Base-by-base conservation (phyloP, 106 monocot genomes). In the Posidonia australis region DNA sequence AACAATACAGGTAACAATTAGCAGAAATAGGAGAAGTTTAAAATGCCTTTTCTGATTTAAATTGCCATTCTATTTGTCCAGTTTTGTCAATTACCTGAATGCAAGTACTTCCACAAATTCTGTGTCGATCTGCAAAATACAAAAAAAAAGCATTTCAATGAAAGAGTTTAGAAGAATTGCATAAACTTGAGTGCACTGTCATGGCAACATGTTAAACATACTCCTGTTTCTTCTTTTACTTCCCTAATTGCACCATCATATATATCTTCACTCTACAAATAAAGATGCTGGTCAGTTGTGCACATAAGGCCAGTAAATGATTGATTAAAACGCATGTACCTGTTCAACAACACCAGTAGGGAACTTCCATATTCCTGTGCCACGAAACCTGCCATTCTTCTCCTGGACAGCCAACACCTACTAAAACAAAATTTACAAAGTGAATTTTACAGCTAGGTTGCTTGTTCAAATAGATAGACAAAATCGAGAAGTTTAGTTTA, bases 201-300 rank as follows among this genome's bases (percentile, higher is more conserved):
- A 22, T 21, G 36, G 17, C 12, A 55, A 52, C 28, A 59, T 9
- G 44, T 5, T 46, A 6, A 5, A 74, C 83, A 65, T 89, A 94
- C 89, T 66, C 93, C 93, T 51, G 93, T 94, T 69, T 94, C 93
- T 75, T 94, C 93, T 78, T 94, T 94, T 51, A 94, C 89, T 80
- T 94, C 93, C 63, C 93, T 81, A 61, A 82, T 23, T 16, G 77
- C 89, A 36, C 84, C 93, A 45, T 75, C 65, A 64, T 63, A 73
- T 68, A 94, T 82, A 74, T 94, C 86, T 76, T 94, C 93, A 71
- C 86, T 86, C 93, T 94, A 70, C 44, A 78, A 47, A 46, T 13
- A 58, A 42, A 60, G 71, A 20, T 13, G 24, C 5, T 51, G 22
- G 32, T 41, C 29, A 43, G 36, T 58, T n/a, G 29, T 44, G 28